These are phyloP conservation scores for Phylloporus scabripes DNA, from an alignment of 768 basidiomycete genomes.

Conservation along the genomic window DNA sequence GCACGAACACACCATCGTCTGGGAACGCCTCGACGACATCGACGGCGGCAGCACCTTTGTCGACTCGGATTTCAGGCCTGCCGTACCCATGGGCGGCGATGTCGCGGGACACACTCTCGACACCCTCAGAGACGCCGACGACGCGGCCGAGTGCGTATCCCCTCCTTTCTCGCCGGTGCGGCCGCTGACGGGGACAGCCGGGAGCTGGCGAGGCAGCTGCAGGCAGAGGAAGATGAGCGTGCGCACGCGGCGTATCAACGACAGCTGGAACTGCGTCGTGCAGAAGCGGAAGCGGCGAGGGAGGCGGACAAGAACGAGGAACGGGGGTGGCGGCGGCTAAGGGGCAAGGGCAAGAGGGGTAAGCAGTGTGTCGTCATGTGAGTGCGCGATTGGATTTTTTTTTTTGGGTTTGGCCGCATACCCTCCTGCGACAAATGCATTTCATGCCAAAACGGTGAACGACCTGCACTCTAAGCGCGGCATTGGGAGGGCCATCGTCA, in stretches of 20 bases:
- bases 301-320: background rate
- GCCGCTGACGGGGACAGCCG: constrained; percentile 36
- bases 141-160: constrained; percentile 53
- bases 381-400: background rate
- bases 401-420: background rate
- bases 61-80: constrained; percentile 59
- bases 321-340: constrained; percentile 15
- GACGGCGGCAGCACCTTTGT: constrained; percentile 78
- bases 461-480: background rate
- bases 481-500: too few species aligned
- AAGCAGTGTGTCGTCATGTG: constrained; percentile 59
- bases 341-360: constrained; percentile 36
- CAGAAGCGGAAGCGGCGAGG: constrained; percentile 12
- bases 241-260: constrained; percentile 36
- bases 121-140: constrained; percentile 43
- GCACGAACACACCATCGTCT: constrained; percentile 72
- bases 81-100: constrained; percentile 74
- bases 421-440: background rate
- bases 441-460: background rate
- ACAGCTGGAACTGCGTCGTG: constrained; percentile 19
- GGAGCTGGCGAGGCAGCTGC: constrained; percentile 69
- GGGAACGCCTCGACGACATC: constrained; percentile 88
- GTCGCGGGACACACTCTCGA: constrained; percentile 70
- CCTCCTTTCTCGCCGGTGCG: background rate
- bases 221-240: constrained; percentile 70